phyloP scores from a whole-genome alignment of 176 grass and related monocot genomes.

The Areca catechu region DNA sequence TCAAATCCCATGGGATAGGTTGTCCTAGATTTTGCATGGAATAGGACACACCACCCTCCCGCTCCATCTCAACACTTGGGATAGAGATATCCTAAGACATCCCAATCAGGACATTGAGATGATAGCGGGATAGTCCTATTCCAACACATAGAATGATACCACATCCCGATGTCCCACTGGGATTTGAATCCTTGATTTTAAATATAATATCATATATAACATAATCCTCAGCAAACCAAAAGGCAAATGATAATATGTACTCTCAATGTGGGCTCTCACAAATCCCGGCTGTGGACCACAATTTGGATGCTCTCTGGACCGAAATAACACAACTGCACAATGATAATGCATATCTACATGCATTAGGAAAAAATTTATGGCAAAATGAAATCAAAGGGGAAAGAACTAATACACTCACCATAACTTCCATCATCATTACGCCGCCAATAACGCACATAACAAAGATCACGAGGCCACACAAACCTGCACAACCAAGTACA shows the following conservation, averaged over 20 bases:
- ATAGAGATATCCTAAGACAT: no score
- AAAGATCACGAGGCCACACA: constrained; percentile 93
- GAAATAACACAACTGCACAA: constrained; percentile 78
- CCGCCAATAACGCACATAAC: constrained; percentile 92
- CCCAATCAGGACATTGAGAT: no score
- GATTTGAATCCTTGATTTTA: no score
- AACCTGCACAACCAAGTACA: constrained; percentile 43
- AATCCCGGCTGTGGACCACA: constrained; percentile 60
- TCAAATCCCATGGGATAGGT: no score
- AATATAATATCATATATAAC: no score
- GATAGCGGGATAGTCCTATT: no score
- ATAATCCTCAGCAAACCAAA: constrained; percentile 9
- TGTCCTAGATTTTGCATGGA: no score
- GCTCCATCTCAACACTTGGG: no score
- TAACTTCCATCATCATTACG: constrained; percentile 98
- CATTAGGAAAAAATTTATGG: constrained; percentile 10
- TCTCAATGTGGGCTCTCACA: constrained; percentile 88
- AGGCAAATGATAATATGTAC: constrained; percentile 31
- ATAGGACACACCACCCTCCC: no score
- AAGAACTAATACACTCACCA: constrained; percentile 36
- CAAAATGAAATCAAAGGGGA: neutral
- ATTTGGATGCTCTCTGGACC: constrained; percentile 72
- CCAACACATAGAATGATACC: no score
- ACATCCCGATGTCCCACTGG: no score
- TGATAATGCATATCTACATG: constrained; percentile 13